Base-by-base conservation (phyloP, 345 rosid species). In the Eucalyptus tenuipes region DNA sequence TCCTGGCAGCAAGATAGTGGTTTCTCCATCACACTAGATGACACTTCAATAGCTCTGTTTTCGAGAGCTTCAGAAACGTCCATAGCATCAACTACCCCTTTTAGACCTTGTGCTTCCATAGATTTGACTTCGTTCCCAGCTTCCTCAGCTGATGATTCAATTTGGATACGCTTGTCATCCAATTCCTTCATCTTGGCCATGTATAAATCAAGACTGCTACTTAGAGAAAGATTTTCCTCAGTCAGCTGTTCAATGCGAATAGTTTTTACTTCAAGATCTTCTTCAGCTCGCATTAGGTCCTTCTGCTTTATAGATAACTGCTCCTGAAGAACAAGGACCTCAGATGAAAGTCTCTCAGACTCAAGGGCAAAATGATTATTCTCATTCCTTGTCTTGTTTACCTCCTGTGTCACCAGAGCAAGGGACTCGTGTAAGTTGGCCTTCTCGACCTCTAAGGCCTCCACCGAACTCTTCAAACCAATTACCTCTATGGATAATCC, bases 371-470 rank as follows among this genome's bases (percentile, higher is more conserved):
- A 88, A 91, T 89, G 88, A 81, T 61, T 91, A 55, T 92, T 94
- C 82, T 94, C 99, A 91, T 90, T 93, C 85, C 93, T 95, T 86
- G 95, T 92, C 91, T 93, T 93, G 90, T 94, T 90, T 85, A 91
- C 88, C 89, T 93, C 94, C 90, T 92, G 93, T 33, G 89, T 88
- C 87, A 90, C 86, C 86, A 91, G 88, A 89, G 92, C 87, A 91
- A 92, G 91, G 80, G 92, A 93, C 87, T 87, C 92, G 79, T 90
- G 91, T 85, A 96, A 91, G 88, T 94, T 90, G 75, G 90, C 90
- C 90, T 91, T 94, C 92, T 95, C 98, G 13, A 88, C 90, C 91
- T 88, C 92, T 86, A 93, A 85, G 86, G 93, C 91, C 87, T 92
- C 95, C 82, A 93, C 90, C 89, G 91, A 91, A 88, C 86, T 88